Evolutionary conservation across 2,329 filamentous ascomycete genomes (phyloP), one percentile per base, ranked within the genome.

Genomic region (Fusarium ambrosium): DNA sequence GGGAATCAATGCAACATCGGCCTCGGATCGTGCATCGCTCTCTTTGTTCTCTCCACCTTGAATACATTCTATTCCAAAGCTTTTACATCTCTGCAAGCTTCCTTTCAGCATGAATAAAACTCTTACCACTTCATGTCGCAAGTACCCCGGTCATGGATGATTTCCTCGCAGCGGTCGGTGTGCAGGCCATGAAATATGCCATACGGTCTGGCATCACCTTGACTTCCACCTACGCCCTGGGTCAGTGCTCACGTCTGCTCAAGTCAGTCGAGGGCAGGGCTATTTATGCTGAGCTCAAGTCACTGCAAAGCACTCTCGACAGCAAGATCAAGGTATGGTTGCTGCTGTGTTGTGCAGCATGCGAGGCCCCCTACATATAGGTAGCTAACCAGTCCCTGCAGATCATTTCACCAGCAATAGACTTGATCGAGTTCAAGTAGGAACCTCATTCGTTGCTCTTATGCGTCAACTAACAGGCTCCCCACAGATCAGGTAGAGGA

Each of bases 391-490:
- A 65, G 36, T 39, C n/a, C 48, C 59, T 43, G 36, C 72, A 94
- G 91, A 94, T 98, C 74, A 92, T 98, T 55, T 95, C 95, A 13
- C 95, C 95, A 1, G 94, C 95, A 11, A 96, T 97, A 79, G 95
- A 98, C 81, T 92, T 98, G 87, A 95, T 98, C 78, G 94, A 98
- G 82, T 89, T 98, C 78, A 97, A 97, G 92, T 94, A 82, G 77
- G 88, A 34, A 59, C 53, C 27, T 55, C 61, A 66, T 66, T 64
- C 24, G 62, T 22, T 29, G 10, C 51, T 36, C 56, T 62, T 68
- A 72, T 62, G 69, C 43, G 20, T 27, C 56, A 34, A 37, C 69
- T 74, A 69, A 72, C 69, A 24, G 59, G 39, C 18, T 56, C 36
- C 55, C 59, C 20, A 53, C 20, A 89, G 87, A 78, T 89, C 85